phyloP scores from a whole-genome alignment of 2,329 filamentous ascomycete genomes.

The Ascochyta rabiei region DNA sequence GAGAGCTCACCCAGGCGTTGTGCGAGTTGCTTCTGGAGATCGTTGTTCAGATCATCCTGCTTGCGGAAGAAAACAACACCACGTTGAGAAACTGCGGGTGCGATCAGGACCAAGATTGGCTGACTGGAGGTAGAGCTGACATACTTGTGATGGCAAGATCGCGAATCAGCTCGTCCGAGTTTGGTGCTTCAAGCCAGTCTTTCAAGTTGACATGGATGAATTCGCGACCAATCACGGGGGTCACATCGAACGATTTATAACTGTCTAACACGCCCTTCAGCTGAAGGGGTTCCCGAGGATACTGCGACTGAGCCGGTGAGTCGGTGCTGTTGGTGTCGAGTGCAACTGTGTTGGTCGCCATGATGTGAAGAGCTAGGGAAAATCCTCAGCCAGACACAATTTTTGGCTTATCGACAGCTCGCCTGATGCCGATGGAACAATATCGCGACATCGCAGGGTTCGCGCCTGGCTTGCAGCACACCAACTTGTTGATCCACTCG shows the following conservation, averaged over 20 bases:
- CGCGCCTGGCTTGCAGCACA: background rate
- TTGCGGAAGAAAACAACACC: constrained; percentile 63
- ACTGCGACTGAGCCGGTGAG: constrained; percentile 9
- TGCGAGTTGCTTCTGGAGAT: constrained; percentile 60
- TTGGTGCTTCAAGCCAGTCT: constrained; percentile 67
- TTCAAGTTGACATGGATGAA: constrained; percentile 63
- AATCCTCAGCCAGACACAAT: background rate
- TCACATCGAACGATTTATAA: constrained; percentile 64
- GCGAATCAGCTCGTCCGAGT: constrained; percentile 67
- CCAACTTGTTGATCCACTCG: background rate
- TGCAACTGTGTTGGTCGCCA: constrained; percentile 28
- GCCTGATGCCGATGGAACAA: background rate
- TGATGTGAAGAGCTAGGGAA: background rate
- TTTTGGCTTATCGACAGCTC: background rate
- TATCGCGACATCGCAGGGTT: constrained; percentile 12
- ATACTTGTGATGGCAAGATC: constrained; percentile 62
- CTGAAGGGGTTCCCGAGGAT: constrained; percentile 38
- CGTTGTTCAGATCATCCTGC: constrained; percentile 57
- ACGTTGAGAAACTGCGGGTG: constrained; percentile 53
- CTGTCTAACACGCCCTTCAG: constrained; percentile 55
- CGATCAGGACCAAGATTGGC: background rate
- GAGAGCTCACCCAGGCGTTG: constrained; percentile 64
- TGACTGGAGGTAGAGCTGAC: background rate
- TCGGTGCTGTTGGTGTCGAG: constrained; percentile 12
- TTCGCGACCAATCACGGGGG: constrained; percentile 67